These are phyloP conservation scores for Arabis hirsuta DNA, from an alignment of 345 rosid species.

Conservation along the genomic window DNA sequence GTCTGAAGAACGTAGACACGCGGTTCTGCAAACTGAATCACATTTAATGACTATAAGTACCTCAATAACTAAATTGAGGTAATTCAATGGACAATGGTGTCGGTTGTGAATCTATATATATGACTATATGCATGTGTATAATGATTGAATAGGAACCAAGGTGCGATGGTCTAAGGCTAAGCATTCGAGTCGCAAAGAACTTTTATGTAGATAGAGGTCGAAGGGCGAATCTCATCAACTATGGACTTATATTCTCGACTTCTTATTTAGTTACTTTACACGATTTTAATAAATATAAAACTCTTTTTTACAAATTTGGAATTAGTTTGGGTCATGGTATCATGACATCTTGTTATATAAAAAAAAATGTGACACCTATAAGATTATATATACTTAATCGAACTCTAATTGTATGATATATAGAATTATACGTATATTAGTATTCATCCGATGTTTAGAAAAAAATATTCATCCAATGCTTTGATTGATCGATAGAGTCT, in stretches of 20 bases:
- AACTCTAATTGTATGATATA: not conserved
- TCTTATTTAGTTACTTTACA: not conserved
- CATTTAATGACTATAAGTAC: slow-evolving; percentile 25
- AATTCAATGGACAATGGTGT: slow-evolving; percentile 28
- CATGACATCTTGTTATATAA: not conserved
- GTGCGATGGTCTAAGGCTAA: not conserved
- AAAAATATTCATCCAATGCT: slow-evolving; percentile 27
- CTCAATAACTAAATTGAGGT: slow-evolving; percentile 11
- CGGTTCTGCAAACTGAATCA: slow-evolving; percentile 23
- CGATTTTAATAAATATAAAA: not conserved
- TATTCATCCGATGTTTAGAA: slow-evolving; percentile 2
- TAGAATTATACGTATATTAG: too few species aligned
- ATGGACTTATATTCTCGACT: too few species aligned
- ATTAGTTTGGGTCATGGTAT: not conserved
- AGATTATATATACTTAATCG: not conserved
- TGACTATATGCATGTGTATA: not conserved
- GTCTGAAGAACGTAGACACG: slow-evolving; percentile 39
- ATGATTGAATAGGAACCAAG: not conserved
- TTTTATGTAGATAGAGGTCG: too few species aligned
- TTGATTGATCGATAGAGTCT: slow-evolving; percentile 28
- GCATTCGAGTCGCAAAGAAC: too few species aligned
- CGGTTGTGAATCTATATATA: not conserved
- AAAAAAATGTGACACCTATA: not conserved
- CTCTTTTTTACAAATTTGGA: not conserved
- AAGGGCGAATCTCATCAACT: too few species aligned